Evolutionary conservation across 2,329 filamentous ascomycete species (phyloP), one percentile per base, ranked within the genome.

Genomic region (Corinectria fuckeliana): DNA sequence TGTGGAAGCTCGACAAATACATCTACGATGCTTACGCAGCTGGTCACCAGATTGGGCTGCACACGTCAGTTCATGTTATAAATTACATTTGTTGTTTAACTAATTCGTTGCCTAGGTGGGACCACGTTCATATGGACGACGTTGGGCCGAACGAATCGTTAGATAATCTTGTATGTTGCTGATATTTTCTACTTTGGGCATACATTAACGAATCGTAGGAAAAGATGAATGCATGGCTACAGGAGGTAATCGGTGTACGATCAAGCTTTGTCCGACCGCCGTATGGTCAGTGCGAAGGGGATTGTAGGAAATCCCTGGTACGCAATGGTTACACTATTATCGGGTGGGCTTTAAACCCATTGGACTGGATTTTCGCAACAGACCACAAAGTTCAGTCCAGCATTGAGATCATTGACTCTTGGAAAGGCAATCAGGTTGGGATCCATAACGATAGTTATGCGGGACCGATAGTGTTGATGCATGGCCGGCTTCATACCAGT

Each of bases 211-310:
- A 26, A 38, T 38, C 21, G 8, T 25, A 50, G 47, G 47, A 50
- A 50, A 50, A 34, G 32, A 34, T 34, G 32, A 34, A 34, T 34
- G 32, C 32, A 34, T 34, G 32, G 32, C 32, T 34, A 16, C 32
- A 34, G n/a, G 32, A 34, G n/a, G n/a, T 3, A 8, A 16, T 34
- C 14, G 32, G 32, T 50, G 47, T 50, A 36, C 47, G 47, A 50
- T 50, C 47, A 50, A 50, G 47, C 20, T 50, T 50, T 14, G 47
- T 36, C 47, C 47, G 47, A 26, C 47, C 47, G 30, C 47, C 47
- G 32, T 50, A 36, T 38, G 47, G 47, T 36, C 30, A 50, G 38
- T 50, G 47, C 32, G 47, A 38, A 50, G 47, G 23, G 32, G 47
- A 25, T 21, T 50, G 47, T 50, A 50, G 20, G 30, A 50, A 50